Conservation (phyloP, 2,329 filamentous ascomycete genomes). For the Penicillium decumbens region DNA sequence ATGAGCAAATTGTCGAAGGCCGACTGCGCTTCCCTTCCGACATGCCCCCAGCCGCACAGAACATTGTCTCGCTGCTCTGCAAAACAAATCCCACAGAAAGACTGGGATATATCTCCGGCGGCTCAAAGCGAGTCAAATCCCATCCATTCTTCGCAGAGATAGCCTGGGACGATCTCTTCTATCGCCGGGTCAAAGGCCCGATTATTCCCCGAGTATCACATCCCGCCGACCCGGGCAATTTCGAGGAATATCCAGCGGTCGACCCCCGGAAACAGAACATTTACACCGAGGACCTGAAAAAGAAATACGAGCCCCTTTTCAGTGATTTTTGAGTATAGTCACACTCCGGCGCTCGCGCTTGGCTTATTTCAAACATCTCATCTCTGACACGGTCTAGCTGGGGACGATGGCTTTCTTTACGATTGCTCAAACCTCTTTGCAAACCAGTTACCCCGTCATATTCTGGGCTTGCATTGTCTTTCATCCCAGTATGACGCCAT, state of each 20-base stretch:
- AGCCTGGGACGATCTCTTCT: conserved; percentile 60
- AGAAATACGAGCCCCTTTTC: conserved; percentile 58
- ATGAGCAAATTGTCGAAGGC: conserved; percentile 63
- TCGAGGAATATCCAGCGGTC: conserved; percentile 60
- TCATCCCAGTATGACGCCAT: not conserved
- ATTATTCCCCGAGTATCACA: conserved; percentile 59
- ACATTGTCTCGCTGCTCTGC: conserved; percentile 59
- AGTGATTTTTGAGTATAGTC: conserved; percentile 51
- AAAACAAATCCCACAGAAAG: conserved; percentile 60
- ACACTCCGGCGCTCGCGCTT: not conserved
- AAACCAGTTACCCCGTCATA: not conserved
- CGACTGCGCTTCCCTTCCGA: conserved; percentile 57
- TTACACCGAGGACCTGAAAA: conserved; percentile 58
- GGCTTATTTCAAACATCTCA: conserved; percentile 8
- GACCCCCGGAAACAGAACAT: conserved; percentile 49
- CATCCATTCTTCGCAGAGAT: conserved; percentile 60
- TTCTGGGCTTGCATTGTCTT: not conserved
- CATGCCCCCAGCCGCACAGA: conserved; percentile 56
- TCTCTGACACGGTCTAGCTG: not conserved
- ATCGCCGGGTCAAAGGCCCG: conserved; percentile 56
- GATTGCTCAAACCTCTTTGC: not conserved
- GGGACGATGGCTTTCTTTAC: not conserved
- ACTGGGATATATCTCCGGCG: conserved; percentile 59
- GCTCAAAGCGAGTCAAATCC: conserved; percentile 55
- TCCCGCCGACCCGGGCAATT: conserved; percentile 59